A percentile compares a stretch with the other conserved stretches of the same genome.
Evolutionary conservation across 192 early-diverging fungal species (phyloP).

Genomic region (Backusella luteola): DNA sequence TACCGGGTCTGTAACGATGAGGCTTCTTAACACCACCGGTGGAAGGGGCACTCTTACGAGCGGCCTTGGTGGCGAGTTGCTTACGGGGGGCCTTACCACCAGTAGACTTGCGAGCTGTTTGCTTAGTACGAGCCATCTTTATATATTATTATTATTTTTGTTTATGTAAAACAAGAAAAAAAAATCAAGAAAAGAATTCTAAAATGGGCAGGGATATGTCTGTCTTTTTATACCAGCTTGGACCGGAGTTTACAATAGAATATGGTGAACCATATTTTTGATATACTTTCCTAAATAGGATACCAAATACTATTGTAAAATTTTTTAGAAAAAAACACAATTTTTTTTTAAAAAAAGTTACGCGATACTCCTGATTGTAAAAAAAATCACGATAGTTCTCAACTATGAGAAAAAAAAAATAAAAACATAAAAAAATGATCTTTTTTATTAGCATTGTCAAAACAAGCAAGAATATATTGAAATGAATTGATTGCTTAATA

Average conservation of each 20-base stretch:
- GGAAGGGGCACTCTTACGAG: slow-evolving; percentile 90
- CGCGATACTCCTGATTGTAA: not conserved
- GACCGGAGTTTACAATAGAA: not conserved
- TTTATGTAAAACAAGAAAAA: slow-evolving; percentile 8
- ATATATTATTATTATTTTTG: not conserved
- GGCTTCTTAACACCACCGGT: slow-evolving; percentile 94
- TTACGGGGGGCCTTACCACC: slow-evolving; percentile 99
- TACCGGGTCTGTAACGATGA: slow-evolving; percentile 68
- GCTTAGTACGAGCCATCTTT: slow-evolving; percentile 68
- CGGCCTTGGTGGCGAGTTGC: slow-evolving; percentile 90
- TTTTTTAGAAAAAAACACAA: slow-evolving; percentile 1
- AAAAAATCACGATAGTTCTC: not conserved
- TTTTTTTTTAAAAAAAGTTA: slow-evolving; percentile 1
- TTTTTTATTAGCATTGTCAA: not conserved
- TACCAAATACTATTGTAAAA: slow-evolving; percentile 1
- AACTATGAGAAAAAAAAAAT: not conserved
- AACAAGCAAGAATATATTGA: not conserved
- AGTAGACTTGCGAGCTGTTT: slow-evolving; percentile 98
- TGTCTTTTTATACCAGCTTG: not conserved
- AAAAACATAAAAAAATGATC: not conserved
- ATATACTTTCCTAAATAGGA: not conserved
- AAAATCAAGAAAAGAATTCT: slow-evolving; percentile 2
- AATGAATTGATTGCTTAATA: not conserved
- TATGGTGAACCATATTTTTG: not conserved
- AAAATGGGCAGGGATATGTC: slow-evolving; percentile 6